Evolutionary conservation across 129 eudicot genomes (phyloP).

Genomic region (Sambucus nigra): DNA sequence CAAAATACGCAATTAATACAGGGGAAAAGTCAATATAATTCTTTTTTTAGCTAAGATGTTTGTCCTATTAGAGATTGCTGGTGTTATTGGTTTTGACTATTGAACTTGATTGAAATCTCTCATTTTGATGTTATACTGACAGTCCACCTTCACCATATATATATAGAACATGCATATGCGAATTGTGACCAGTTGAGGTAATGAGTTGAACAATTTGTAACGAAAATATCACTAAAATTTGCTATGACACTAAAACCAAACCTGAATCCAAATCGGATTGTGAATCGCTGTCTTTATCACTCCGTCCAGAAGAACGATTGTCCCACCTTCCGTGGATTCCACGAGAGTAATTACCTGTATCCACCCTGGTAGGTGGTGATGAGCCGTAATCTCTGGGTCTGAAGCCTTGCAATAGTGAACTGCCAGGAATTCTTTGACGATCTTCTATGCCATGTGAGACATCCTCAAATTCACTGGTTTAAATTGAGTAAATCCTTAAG

Average conservation of each 20-base stretch:
- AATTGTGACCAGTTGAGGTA: background rate
- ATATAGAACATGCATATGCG: background rate
- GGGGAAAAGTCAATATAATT: too few species aligned
- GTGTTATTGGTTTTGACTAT: too few species aligned
- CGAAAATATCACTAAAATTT: background rate
- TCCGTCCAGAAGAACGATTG: conserved; percentile 60
- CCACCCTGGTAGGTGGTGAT: conserved; percentile 80
- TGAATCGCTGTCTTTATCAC: conserved; percentile 62
- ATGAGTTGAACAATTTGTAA: background rate
- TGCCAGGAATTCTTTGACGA: conserved; percentile 47
- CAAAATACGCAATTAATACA: too few species aligned
- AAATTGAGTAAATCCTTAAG: conserved; percentile 9
- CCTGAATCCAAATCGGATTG: conserved; percentile 69
- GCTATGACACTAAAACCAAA: conserved; percentile 16
- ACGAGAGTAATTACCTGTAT: conserved; percentile 43
- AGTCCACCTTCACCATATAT: too few species aligned
- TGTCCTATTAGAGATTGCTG: too few species aligned
- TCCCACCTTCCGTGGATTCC: conserved; percentile 74
- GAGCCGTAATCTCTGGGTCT: conserved; percentile 66
- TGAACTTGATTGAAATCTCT: too few species aligned
- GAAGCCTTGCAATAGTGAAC: conserved; percentile 50
- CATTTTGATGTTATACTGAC: too few species aligned
- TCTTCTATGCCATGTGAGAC: conserved; percentile 35
- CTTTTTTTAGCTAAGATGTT: background rate
- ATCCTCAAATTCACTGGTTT: conserved; percentile 63